Evolutionary conservation across 148 eudicot genomes (phyloP).

Genomic region (Arctostaphylos glauca): DNA sequence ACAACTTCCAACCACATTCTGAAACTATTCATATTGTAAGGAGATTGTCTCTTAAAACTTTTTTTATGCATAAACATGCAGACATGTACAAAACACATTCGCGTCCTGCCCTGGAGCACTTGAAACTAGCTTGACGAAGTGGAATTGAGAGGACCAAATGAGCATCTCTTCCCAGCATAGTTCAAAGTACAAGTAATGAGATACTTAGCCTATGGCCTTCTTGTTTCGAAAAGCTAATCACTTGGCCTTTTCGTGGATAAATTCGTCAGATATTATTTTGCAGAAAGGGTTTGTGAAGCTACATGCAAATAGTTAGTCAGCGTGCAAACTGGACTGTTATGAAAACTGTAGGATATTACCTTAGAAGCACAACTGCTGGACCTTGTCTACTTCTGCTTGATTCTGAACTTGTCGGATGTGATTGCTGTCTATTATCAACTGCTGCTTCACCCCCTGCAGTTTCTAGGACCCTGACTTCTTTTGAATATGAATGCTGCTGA

Average conservation of each 20-base stretch:
- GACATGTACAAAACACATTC: not conserved
- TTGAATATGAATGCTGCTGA: not conserved
- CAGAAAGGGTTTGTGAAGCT: not conserved
- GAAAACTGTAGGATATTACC: constrained; percentile 18
- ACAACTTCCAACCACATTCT: not conserved
- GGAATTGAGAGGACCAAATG: not conserved
- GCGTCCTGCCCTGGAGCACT: not conserved
- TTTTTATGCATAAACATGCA: not conserved
- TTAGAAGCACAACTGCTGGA: constrained; percentile 28
- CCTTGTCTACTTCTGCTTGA: constrained; percentile 13
- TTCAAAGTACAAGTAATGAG: not conserved
- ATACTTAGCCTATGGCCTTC: not conserved
- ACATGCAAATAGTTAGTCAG: not conserved
- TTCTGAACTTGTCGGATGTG: constrained; percentile 2
- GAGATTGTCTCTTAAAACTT: not conserved
- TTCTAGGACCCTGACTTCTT: not conserved
- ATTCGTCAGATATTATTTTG: too few species aligned
- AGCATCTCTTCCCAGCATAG: not conserved
- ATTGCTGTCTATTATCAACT: not conserved
- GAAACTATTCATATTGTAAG: not conserved
- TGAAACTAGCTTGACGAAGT: not conserved
- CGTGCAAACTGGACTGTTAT: not conserved
- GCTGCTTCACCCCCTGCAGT: constrained; percentile 23
- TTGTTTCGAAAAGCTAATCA: not conserved
- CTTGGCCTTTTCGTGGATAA: not conserved